Evolutionary conservation across 1,284 basidiomycete genomes (phyloP), one percentile per base, ranked within the genome.

Genomic region (Tylopilus sp.): DNA sequence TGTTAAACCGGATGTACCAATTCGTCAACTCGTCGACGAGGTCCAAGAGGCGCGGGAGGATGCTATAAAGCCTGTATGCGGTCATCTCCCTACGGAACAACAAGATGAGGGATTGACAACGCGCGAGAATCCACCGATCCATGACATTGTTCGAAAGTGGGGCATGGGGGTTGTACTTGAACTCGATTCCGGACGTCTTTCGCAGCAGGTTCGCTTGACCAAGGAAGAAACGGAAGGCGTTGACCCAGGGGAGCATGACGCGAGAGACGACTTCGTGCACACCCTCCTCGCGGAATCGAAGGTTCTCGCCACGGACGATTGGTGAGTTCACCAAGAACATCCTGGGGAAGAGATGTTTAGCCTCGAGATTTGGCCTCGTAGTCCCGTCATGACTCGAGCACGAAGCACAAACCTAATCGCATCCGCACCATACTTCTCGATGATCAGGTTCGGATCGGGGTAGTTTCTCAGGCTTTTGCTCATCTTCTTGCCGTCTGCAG

Each of bases 1-100:
- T 85, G 73, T 99, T 99, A 78, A 99, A 99, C 48, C 96, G 93
- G 64, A 99, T 99, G 73, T 99, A 99, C 94, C 95, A 98, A 70
- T 99, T 99, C 42, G 96, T 99, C 53, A 99, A 77, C 71, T 99
- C 96, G 60, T 96, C 92, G 41, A 99, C 82, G 54, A 99, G 83
- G 57, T 91, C 89, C 51, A 98, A 77, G 48, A 99, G 75, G 28
- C 91, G 82, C n/a, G 94, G 93, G 54, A 97, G 92, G 72, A 99
- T 91, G 52, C 94, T 98, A 72, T 99, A 99, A n/a, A 99, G 80
- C 51, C 94, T 82, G 73, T 99, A 99, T 11, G 94, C 90, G 18
- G 86, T 87, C 96, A 99, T 99, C 75, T 99, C 95, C 64, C 88
- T 78, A 55, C 83, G 80, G 55, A 99, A 94, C 53, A 94, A 78